Conservation (phyloP, 257 asterid genomes). For the Asclepias syriaca region DNA sequence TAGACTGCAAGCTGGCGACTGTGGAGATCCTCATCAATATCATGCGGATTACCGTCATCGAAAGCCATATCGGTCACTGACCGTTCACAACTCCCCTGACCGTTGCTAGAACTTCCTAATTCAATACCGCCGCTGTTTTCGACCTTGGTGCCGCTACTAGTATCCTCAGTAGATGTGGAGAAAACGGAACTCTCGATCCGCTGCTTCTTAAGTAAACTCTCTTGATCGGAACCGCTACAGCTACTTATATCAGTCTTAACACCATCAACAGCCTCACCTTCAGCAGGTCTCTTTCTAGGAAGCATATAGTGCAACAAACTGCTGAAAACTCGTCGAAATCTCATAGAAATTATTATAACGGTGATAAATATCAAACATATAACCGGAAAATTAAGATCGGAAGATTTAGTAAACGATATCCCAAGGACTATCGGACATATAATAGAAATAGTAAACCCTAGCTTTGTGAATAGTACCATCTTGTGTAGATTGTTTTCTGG, state of each 20-base stretch:
- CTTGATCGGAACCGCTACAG: conserved; percentile 32
- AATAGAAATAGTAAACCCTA: conserved; percentile 20
- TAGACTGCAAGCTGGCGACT: conserved; percentile 95
- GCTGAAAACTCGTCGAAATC: conserved; percentile 47
- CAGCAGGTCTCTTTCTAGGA: conserved; percentile 92
- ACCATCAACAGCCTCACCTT: conserved; percentile 75
- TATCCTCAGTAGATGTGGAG: conserved; percentile 29
- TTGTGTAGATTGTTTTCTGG: conserved; percentile 14
- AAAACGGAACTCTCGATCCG: conserved; percentile 30
- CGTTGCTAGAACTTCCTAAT: conserved; percentile 28
- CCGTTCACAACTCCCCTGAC: conserved; percentile 36
- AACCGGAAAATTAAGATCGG: conserved; percentile 18
- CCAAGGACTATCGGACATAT: conserved; percentile 29
- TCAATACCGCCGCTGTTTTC: conserved; percentile 23
- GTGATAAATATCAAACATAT: conserved; percentile 28
- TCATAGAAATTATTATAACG: conserved; percentile 39
- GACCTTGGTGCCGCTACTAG: conserved; percentile 20
- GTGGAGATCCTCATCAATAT: conserved; percentile 96
- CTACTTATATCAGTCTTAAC: conserved; percentile 14
- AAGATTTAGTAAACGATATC: conserved; percentile 18
- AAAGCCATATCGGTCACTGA: conserved; percentile 76
- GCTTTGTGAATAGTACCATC: conserved; percentile 18
- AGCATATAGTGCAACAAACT: conserved; percentile 89
- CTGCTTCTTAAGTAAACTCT: conserved; percentile 48
- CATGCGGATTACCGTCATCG: conserved; percentile 66